Percentiles rank a stretch among this genome's conserved stretches.
phyloP scores from a whole-genome alignment of 306 rosid species.

The Coriaria nepalensis region DNA sequence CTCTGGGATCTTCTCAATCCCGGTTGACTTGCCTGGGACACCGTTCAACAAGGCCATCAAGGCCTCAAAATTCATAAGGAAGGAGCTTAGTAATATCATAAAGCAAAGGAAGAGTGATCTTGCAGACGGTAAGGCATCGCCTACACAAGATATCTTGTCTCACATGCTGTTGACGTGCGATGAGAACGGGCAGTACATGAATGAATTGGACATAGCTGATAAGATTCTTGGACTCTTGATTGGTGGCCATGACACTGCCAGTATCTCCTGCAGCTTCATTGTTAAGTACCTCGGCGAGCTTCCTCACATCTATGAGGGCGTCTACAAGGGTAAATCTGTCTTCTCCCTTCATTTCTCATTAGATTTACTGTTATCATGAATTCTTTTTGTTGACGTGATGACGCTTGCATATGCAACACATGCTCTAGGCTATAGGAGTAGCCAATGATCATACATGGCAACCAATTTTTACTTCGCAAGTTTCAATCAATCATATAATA shows the following conservation, averaged over 20 bases:
- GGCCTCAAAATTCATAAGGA: background rate
- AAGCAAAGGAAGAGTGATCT: conserved; percentile 6
- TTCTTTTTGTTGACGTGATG: too few relatives aligned
- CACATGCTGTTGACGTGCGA: background rate
- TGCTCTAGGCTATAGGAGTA: too few relatives aligned
- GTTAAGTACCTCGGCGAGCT: conserved; percentile 9
- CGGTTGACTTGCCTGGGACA: conserved; percentile 6
- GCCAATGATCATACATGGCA: too few relatives aligned
- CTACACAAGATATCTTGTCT: conserved; percentile 6
- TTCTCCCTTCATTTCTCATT: too few relatives aligned
- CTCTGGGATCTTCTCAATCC: conserved; percentile 7
- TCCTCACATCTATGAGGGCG: conserved; percentile 3
- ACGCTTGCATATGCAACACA: too few relatives aligned
- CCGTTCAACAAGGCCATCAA: background rate
- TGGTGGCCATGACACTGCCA: conserved; percentile 10
- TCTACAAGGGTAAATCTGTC: conserved; percentile 1
- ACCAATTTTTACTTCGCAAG: too few relatives aligned
- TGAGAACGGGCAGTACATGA: conserved; percentile 2
- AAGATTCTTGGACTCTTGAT: conserved; percentile 4
- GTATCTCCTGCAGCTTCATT: conserved; percentile 3
- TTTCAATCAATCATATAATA: too few relatives aligned
- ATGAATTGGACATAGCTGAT: conserved; percentile 5
- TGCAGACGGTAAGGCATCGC: background rate
- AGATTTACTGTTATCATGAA: too few relatives aligned
- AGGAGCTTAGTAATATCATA: conserved; percentile 3